A percentile compares a stretch with the other conserved stretches of the same genome.
Evolutionary conservation across 2,329 filamentous ascomycete species (phyloP).

Genomic region (Penicillium hordei): DNA sequence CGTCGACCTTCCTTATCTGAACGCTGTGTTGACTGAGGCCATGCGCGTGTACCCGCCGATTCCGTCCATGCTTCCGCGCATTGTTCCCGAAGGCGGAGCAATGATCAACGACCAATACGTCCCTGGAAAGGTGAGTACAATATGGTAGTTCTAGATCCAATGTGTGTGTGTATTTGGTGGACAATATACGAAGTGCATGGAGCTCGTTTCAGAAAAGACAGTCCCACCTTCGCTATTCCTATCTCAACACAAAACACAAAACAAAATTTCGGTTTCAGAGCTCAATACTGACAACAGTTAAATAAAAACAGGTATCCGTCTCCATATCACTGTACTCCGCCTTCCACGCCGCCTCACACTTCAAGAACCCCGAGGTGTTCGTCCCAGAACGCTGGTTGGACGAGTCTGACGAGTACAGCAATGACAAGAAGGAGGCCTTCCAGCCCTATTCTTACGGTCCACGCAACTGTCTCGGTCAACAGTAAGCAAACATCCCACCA

Average conservation of each 20-base stretch:
- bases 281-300: not conserved
- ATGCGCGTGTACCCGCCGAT: constrained; percentile 32
- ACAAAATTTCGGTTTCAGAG: not conserved
- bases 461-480: constrained; percentile 32
- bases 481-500: constrained; percentile 11
- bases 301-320: constrained; percentile 17
- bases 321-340: constrained; percentile 15
- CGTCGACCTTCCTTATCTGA: constrained; percentile 25
- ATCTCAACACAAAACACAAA: not conserved
- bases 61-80: constrained; percentile 32
- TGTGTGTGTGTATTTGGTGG: too few species aligned
- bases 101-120: constrained; percentile 28
- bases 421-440: constrained; percentile 34
- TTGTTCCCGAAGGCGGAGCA: constrained; percentile 31
- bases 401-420: constrained; percentile 17
- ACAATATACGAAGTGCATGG: not conserved
- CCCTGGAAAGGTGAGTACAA: constrained; percentile 25
- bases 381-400: constrained; percentile 35
- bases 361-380: constrained; percentile 25
- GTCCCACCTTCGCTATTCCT: not conserved
- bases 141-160: too few species aligned
- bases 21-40: constrained; percentile 28
- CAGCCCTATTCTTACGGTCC: constrained; percentile 35
- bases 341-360: constrained; percentile 16
- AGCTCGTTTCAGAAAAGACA: not conserved